phyloP scores from a whole-genome alignment of 768 basidiomycete species.

The Leccinellum rugosiceps region DNA sequence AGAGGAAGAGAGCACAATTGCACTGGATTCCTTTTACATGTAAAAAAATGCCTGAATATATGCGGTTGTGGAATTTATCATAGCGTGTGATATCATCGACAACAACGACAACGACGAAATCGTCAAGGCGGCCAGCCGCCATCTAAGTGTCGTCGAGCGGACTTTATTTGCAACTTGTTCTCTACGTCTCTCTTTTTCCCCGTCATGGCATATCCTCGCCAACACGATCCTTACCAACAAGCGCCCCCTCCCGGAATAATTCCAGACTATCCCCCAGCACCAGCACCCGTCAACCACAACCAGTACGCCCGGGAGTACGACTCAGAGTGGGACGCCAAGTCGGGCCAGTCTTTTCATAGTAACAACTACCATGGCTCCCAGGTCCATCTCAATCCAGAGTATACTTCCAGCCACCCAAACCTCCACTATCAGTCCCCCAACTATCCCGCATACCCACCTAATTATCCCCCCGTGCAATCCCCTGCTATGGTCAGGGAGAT shows the following conservation, averaged over 20 bases:
- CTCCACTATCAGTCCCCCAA: constrained; percentile 38
- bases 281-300: constrained; percentile 26
- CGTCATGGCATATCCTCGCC: constrained; percentile 53
- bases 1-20: background rate
- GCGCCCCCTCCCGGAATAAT: constrained; percentile 29
- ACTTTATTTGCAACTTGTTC: constrained; percentile 12
- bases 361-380: constrained; percentile 58
- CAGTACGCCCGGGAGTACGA: constrained; percentile 43
- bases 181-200: background rate
- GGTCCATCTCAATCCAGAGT: constrained; percentile 60
- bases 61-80: background rate
- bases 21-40: background rate
- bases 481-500: constrained; percentile 47
- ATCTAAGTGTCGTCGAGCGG: constrained; percentile 6
- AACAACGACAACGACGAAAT: background rate
- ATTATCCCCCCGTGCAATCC: constrained; percentile 60
- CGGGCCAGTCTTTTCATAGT: constrained; percentile 61
- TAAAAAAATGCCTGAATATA: background rate
- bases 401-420: constrained; percentile 54
- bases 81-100: background rate
- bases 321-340: constrained; percentile 48
- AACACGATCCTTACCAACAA: constrained; percentile 51
- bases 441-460: constrained; percentile 39
- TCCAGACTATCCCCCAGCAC: constrained; percentile 38
- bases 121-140: background rate